These are phyloP conservation scores for Agaricus sinodeliciosus DNA, from an alignment of 768 basidiomycete genomes.

Conservation along the genomic window DNA sequence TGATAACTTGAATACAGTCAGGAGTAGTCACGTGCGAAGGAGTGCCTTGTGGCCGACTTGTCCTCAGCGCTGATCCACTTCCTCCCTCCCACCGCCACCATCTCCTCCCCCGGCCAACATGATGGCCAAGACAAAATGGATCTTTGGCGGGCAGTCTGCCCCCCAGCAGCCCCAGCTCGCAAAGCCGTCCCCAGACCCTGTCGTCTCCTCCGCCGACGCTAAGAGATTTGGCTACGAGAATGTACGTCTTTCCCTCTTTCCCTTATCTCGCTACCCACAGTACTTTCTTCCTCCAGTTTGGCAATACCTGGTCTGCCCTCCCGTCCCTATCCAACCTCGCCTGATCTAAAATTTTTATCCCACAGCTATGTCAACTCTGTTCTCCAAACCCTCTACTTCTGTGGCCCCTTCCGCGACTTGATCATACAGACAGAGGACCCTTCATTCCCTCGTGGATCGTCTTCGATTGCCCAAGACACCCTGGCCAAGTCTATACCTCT, in stretches of 20 bases:
- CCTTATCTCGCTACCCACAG: not conserved
- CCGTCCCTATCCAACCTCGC: not conserved
- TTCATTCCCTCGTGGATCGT: constrained; percentile 31
- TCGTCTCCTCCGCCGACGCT: constrained; percentile 54
- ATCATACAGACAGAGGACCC: constrained; percentile 63
- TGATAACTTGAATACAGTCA: no score
- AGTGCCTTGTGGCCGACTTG: constrained; percentile 5
- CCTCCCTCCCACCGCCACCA: not conserved
- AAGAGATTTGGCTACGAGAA: constrained; percentile 98
- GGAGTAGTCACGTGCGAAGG: constrained; percentile 11
- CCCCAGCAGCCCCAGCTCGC: constrained; percentile 13
- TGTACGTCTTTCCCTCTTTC: constrained; percentile 43
- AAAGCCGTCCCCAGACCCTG: constrained; percentile 27
- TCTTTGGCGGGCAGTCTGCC: constrained; percentile 23
- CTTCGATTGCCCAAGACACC: constrained; percentile 13
- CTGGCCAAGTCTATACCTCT: constrained; percentile 20
- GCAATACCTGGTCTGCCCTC: constrained; percentile 80
- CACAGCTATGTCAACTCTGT: constrained; percentile 97
- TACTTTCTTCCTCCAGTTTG: constrained; percentile 53
- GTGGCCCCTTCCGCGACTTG: constrained; percentile 87
- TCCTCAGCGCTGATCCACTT: constrained; percentile 7
- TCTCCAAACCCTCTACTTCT: constrained; percentile 94
- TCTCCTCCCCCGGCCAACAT: constrained; percentile 9
- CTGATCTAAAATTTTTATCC: constrained; percentile 15
- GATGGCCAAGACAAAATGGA: constrained; percentile 36